Base-by-base conservation (phyloP, 23 red algal species). In the Chondrus crispus region DNA sequence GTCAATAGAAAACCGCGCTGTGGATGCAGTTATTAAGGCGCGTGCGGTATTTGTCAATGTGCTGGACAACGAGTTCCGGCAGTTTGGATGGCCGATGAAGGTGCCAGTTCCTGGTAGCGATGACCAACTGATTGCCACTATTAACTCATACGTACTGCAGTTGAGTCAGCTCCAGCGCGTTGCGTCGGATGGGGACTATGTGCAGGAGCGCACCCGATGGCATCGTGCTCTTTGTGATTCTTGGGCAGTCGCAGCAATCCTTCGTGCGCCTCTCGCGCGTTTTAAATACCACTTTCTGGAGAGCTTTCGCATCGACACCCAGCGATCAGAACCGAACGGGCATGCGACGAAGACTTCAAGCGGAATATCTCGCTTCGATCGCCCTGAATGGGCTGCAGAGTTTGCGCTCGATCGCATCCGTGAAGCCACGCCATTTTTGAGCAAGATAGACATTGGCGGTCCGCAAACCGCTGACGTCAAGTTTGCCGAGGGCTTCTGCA, bases 241-340 rank as follows among this genome's bases (percentile, higher is more conserved):
- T 6, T 94, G 92, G 92, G 82, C 92, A 18, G 74, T 88, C 35
- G 92, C 92, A 4, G 82, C 92, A n/a, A 80, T 94, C 46, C 57
- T 94, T 12, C 82, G 92, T 22, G 92, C 92, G 0, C 92, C 92
- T 22, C 83, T 94, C 26, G 84, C 92, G 13, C 69, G 92, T 30
- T 94, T 94, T 46, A 87, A 82, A 68, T 94, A 94, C 47, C 92
- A 94, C 46, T 94, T 94, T 88, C 60, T 94, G 3, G 92, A 88
- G 44, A 92, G 52, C 43, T 81, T 75, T 39, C 73, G 76, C 46
- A 32, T 36, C 35, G 70, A 76, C 28, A 24, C 70, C 52, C 43
- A 32, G 2, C 43, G 52, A 8, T 50, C 73, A 5, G 4, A 85
- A 7, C 46, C 2, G 3, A 12, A 16, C 39, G 55, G 58, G 9